These are phyloP conservation scores for Pinus albicaulis DNA, from an alignment of 75 land plant genomes.

Conservation along the genomic window DNA sequence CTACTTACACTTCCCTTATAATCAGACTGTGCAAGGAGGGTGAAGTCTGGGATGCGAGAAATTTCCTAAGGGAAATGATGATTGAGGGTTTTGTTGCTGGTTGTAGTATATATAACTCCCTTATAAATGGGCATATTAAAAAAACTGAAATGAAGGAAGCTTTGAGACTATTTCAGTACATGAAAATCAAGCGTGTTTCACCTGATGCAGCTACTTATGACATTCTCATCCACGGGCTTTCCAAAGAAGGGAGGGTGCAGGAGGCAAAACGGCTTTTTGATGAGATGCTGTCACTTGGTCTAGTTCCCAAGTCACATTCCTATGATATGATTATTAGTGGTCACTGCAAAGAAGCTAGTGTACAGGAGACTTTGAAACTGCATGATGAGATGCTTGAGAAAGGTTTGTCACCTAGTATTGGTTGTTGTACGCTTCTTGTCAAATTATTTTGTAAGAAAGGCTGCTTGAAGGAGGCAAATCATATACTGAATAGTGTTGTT, in stretches of 20 bases:
- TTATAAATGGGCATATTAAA: constrained; percentile 45
- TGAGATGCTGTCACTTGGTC: constrained; percentile 55
- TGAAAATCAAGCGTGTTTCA: constrained; percentile 53
- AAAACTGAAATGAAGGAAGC: constrained; percentile 53
- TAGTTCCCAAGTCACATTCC: constrained; percentile 49
- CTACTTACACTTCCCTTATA: constrained; percentile 54
- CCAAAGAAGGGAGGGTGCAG: constrained; percentile 21
- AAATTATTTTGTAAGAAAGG: constrained; percentile 38
- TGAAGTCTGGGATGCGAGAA: constrained; percentile 26
- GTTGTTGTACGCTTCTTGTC: constrained; percentile 43
- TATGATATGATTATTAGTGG: constrained; percentile 46
- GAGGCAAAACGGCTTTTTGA: constrained; percentile 39
- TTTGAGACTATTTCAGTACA: constrained; percentile 33
- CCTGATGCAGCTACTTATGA: constrained; percentile 57
- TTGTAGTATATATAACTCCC: constrained; percentile 27
- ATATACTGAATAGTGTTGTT: constrained; percentile 33
- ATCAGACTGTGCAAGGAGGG: constrained; percentile 54
- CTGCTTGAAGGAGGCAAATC: constrained; percentile 37
- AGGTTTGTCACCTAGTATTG: constrained; percentile 38
- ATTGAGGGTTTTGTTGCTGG: constrained; percentile 34
- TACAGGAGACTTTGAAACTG: constrained; percentile 27
- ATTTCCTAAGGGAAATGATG: constrained; percentile 44
- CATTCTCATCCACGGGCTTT: constrained; percentile 38
- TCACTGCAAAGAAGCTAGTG: constrained; percentile 19
- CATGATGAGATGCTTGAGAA: constrained; percentile 34